phyloP scores from a whole-genome alignment of 2,329 filamentous ascomycete genomes.

The Graphilbum ipis-grandicollis region DNA sequence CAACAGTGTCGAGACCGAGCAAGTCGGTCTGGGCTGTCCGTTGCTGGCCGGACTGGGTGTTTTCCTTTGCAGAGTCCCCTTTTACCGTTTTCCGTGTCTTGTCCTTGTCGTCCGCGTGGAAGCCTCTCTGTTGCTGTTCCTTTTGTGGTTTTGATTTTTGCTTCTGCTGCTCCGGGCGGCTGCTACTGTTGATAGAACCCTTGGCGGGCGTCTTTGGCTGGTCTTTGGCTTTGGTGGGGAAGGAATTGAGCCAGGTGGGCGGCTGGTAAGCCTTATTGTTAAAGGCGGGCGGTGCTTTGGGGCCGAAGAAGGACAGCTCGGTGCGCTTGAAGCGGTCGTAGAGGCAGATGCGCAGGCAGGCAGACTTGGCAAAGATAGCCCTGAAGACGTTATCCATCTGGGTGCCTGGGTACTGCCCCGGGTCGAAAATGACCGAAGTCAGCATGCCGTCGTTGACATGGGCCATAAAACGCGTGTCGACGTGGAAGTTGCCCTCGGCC shows the following conservation, averaged over 20 bases:
- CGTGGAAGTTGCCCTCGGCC: slow-evolving; percentile 6
- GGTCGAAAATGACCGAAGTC: slow-evolving; percentile 14
- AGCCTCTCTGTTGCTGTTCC: too few species aligned
- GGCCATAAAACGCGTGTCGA: slow-evolving; percentile 13
- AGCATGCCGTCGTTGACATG: slow-evolving; percentile 13
- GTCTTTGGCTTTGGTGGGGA: slow-evolving; percentile 1
- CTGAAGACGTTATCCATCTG: slow-evolving; percentile 6
- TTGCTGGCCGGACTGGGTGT: not conserved
- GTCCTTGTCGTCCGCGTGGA: slow-evolving; percentile 1
- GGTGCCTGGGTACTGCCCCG: slow-evolving; percentile 4
- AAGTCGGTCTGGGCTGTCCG: not conserved
- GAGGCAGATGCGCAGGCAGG: slow-evolving; percentile 13
- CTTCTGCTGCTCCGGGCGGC: too few species aligned
- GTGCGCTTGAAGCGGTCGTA: slow-evolving; percentile 5
- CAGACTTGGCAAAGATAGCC: slow-evolving; percentile 9
- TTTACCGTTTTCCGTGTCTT: not conserved
- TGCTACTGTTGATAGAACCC: not conserved
- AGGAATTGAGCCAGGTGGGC: slow-evolving; percentile 7
- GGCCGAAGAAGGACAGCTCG: slow-evolving; percentile 11
- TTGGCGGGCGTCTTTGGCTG: not conserved
- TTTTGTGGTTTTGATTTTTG: too few species aligned
- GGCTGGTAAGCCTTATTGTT: slow-evolving; percentile 4
- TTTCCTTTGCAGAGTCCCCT: not conserved
- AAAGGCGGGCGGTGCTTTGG: slow-evolving; percentile 8
- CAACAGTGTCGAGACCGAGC: not conserved